A percentile compares a stretch with the other conserved stretches of the same genome.
These are phyloP conservation scores for Nakazawaea laoshanensis DNA, from an alignment of 805 yeast genomes.

Conservation along the genomic window DNA sequence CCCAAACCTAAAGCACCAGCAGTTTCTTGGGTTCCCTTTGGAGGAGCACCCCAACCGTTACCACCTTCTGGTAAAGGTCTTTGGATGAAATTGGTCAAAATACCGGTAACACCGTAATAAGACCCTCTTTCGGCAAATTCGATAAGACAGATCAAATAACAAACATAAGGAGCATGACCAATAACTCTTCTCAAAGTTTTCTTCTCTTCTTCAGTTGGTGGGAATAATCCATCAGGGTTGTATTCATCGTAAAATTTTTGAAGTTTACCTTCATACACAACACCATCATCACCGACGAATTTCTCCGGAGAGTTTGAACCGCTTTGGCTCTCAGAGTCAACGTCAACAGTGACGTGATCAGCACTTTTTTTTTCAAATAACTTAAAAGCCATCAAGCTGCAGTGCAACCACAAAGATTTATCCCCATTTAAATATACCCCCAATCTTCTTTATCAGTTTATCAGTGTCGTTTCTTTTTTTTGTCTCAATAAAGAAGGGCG, in stretches of 20 bases:
- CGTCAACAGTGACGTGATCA: slow-evolving; percentile 2
- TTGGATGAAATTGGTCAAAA: slow-evolving; percentile 39
- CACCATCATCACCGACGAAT: slow-evolving; percentile 8
- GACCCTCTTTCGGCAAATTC: slow-evolving; percentile 52
- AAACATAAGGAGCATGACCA: slow-evolving; percentile 39
- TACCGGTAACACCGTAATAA: slow-evolving; percentile 36
- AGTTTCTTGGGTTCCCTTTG: slow-evolving; percentile 20
- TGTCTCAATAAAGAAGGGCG: no score
- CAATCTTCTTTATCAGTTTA: no score
- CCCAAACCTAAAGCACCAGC: slow-evolving; percentile 47
- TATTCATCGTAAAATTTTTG: slow-evolving; percentile 17
- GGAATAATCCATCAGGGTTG: slow-evolving; percentile 20
- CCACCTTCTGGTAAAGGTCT: slow-evolving; percentile 43
- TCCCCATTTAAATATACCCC: no score
- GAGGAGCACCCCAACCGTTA: slow-evolving; percentile 35
- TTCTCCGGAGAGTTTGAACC: slow-evolving; percentile 1
- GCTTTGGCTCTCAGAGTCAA: slow-evolving; percentile 5
- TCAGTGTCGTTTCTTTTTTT: no score
- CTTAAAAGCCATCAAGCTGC: slow-evolving; percentile 4
- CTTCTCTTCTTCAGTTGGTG: slow-evolving; percentile 22
- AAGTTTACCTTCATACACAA: slow-evolving; percentile 7
- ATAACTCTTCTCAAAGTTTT: slow-evolving; percentile 24
- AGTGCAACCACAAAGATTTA: no score
- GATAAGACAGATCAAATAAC: slow-evolving; percentile 40
- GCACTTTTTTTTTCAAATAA: slow-evolving; percentile 4